Evolutionary conservation across 177 flowering plant genomes (phyloP).

Genomic region (Vitis hybrid): DNA sequence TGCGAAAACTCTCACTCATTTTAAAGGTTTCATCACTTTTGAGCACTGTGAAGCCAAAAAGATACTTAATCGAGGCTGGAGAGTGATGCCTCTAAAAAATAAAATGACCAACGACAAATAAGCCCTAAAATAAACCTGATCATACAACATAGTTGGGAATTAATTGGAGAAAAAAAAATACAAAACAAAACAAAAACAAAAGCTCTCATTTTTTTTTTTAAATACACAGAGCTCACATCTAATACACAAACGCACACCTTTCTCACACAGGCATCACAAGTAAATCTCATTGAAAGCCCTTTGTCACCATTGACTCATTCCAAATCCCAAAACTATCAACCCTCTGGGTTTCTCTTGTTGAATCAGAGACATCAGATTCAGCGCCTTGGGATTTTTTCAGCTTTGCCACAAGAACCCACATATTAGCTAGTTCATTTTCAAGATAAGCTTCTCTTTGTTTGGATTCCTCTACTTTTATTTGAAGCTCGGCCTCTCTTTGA

Average conservation of each 20-base stretch:
- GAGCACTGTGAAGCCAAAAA: too few species aligned
- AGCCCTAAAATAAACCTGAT: too few species aligned
- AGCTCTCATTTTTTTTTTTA: too few species aligned
- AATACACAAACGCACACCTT: neutral
- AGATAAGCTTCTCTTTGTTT: constrained; percentile 93
- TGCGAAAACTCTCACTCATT: too few species aligned
- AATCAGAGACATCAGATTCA: constrained; percentile 34
- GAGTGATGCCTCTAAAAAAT: too few species aligned
- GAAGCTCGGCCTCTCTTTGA: constrained; percentile 75
- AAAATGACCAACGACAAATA: too few species aligned
- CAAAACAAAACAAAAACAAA: too few species aligned
- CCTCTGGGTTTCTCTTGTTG: constrained; percentile 27
- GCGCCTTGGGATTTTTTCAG: constrained; percentile 66
- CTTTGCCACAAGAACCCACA: constrained; percentile 98
- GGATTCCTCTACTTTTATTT: constrained; percentile 78
- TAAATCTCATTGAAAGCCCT: constrained; percentile 14
- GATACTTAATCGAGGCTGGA: too few species aligned
- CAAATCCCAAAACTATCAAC: constrained; percentile 33
- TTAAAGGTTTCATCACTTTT: too few species aligned
- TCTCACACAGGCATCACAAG: neutral
- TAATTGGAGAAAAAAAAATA: too few species aligned
- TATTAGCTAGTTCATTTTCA: constrained; percentile 96
- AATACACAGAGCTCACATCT: too few species aligned
- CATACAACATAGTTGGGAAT: too few species aligned
- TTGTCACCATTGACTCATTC: constrained; percentile 17